These are phyloP conservation scores for Talaromyces marneffei DNA, from an alignment of 2,329 filamentous ascomycete genomes.

Conservation along the genomic window DNA sequence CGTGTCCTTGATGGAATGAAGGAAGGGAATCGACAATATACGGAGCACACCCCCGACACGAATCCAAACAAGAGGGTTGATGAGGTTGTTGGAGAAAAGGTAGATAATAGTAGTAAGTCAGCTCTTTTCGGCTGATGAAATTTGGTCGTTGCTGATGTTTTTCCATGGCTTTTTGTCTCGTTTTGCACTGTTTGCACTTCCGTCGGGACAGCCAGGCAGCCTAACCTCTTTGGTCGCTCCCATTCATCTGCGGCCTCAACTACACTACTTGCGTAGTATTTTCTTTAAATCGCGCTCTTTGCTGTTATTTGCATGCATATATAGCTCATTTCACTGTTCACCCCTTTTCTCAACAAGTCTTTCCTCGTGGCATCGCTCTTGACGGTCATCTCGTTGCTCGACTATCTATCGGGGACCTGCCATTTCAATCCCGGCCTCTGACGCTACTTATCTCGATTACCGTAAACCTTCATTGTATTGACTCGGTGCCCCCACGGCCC, in stretches of 20 bases:
- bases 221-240: not conserved
- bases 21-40: not conserved
- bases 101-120: not conserved
- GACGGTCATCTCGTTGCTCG: not conserved
- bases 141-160: constrained; percentile 14
- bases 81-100: not conserved
- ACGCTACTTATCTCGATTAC: not conserved
- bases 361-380: not conserved
- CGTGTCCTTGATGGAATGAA: not conserved
- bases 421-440: constrained; percentile 5
- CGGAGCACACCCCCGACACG: not conserved
- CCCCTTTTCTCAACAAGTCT: not conserved
- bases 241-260: not conserved
- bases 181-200: constrained; percentile 14
- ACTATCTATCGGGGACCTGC: not conserved
- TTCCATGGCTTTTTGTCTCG: not conserved
- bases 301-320: not conserved
- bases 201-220: not conserved
- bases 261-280: too few relatives aligned
- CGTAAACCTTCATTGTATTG: not conserved
- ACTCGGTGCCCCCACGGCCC: not conserved
- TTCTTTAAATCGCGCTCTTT: not conserved
- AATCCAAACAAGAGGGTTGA: constrained; percentile 6
- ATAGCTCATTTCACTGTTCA: not conserved
- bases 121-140: constrained; percentile 11